phyloP scores from a whole-genome alignment of 805 yeast species.

The Candida multigemmis region DNA sequence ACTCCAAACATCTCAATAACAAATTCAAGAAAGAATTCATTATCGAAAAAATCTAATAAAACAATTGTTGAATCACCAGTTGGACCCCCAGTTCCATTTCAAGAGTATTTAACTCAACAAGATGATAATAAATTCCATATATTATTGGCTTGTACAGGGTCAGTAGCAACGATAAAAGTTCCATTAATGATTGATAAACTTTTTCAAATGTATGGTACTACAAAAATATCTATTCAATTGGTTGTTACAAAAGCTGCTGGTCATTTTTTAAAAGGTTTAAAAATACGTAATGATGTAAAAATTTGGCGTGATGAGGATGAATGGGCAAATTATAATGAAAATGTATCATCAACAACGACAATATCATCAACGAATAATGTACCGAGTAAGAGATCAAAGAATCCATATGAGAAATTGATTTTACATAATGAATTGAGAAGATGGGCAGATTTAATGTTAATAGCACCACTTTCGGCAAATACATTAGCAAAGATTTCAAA shows the following conservation, averaged over 20 bases:
- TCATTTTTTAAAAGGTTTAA: conserved; percentile 51
- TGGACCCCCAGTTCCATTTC: conserved; percentile 67
- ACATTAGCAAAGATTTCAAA: conserved; percentile 34
- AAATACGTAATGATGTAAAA: conserved; percentile 58
- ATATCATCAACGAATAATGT: conserved; percentile 11
- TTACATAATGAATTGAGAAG: conserved; percentile 35
- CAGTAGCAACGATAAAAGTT: conserved; percentile 92
- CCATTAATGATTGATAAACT: conserved; percentile 84
- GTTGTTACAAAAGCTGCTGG: conserved; percentile 82
- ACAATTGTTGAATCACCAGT: conserved; percentile 47
- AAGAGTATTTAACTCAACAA: conserved; percentile 57
- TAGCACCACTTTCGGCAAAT: conserved; percentile 39
- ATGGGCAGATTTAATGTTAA: conserved; percentile 40
- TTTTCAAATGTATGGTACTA: conserved; percentile 64
- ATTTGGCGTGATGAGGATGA: conserved; percentile 94
- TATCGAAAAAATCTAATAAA: conserved; percentile 31
- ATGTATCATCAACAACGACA: conserved; percentile 7
- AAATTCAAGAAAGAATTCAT: conserved; percentile 2
- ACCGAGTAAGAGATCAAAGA: conserved; percentile 14
- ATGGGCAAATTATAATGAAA: conserved; percentile 50
- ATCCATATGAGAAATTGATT: conserved; percentile 26
- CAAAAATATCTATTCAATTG: conserved; percentile 69
- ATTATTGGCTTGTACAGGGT: conserved; percentile 87
- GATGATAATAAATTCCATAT: conserved; percentile 86
- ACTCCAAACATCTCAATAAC: conserved; percentile 14